phyloP scores from a whole-genome alignment of 1,284 basidiomycete species.

The Malassezia restricta region DNA sequence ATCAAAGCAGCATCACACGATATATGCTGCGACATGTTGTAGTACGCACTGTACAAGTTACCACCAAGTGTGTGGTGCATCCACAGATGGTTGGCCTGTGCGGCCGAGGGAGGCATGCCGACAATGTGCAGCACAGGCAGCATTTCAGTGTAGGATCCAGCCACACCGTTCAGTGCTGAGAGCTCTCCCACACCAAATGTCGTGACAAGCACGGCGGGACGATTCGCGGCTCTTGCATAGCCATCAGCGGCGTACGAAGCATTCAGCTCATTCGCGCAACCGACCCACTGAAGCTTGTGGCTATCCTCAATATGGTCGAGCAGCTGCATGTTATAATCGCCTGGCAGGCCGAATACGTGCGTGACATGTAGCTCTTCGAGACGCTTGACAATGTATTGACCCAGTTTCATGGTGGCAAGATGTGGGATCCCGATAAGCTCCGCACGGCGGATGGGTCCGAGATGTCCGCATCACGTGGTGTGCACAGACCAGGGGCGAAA shows the following conservation, averaged over 20 bases:
- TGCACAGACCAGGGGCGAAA: not conserved
- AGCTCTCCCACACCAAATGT: conserved; percentile 79
- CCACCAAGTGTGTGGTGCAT: conserved; percentile 47
- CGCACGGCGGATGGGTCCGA: not conserved
- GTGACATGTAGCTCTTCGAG: conserved; percentile 44
- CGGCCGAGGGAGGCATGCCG: conserved; percentile 65
- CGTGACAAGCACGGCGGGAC: conserved; percentile 30
- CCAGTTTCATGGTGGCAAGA: conserved; percentile 23
- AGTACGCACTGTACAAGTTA: conserved; percentile 58
- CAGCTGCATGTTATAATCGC: conserved; percentile 71
- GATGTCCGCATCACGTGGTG: not conserved
- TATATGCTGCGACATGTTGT: conserved; percentile 63
- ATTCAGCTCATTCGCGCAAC: conserved; percentile 55
- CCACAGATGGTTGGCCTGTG: conserved; percentile 52
- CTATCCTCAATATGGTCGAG: conserved; percentile 73
- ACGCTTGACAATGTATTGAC: conserved; percentile 37
- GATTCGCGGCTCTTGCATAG: conserved; percentile 58
- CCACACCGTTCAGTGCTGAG: conserved; percentile 52
- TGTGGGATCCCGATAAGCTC: not conserved
- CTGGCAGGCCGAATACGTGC: conserved; percentile 75
- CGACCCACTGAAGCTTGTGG: conserved; percentile 65
- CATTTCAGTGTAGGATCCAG: conserved; percentile 59
- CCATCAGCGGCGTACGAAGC: conserved; percentile 79
- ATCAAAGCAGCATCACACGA: conserved; percentile 56
- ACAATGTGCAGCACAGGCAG: conserved; percentile 84